Base-by-base conservation (phyloP, 768 basidiomycete species). In the Suillus variegatus region DNA sequence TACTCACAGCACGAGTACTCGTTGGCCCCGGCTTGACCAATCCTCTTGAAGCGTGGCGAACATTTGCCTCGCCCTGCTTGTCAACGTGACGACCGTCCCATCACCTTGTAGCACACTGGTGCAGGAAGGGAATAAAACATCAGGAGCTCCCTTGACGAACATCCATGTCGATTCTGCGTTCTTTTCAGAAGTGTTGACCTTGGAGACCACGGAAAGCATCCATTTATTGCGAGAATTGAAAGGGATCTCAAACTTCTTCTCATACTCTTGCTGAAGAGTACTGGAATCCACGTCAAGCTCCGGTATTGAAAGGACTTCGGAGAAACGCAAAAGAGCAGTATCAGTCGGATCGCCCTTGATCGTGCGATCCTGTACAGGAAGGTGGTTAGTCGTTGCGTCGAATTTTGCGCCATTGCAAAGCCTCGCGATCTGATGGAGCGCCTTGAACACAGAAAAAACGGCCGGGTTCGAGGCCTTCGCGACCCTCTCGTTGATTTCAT, bases 391-490 rank as follows among this genome's bases (percentile, higher is more conserved):
- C 2, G 64, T 20, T 35, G 70, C 68, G 43, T 81, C 81, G 46
- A 85, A 85, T n/a, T 73, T 72, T 0, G 85, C 84, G 3, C 79
- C 81, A 65, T 85, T 86, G 73, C 85, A 86, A 32, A 86, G 74
- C 7, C 81, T 80, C 32, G 81, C 77, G 36, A 84, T 71, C 51
- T 76, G 71, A 58, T 73, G 74, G 9, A 79, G 61, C 35, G 68
- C 58, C 62, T 63, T 69, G 32, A 75, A 70, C 20, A 65, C 70
- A 41, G 66, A 9, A 18, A 71, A 75, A 13, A 10, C 52, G 6
- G 36, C 22, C 0, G 70, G 64, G 8, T 66, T 63, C 10, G 66
- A 43, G 22, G 73, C 62, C 25, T 58, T 51, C 3, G 65, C 51
- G 25, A 67, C 12, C 38, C 47, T 67, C 7, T 62, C 66, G 0